A percentile compares a stretch with the other conserved stretches of the same genome.
These are phyloP conservation scores for Phytophthora citrophthora DNA, from an alignment of 352 stramenopile species.

Conservation along the genomic window DNA sequence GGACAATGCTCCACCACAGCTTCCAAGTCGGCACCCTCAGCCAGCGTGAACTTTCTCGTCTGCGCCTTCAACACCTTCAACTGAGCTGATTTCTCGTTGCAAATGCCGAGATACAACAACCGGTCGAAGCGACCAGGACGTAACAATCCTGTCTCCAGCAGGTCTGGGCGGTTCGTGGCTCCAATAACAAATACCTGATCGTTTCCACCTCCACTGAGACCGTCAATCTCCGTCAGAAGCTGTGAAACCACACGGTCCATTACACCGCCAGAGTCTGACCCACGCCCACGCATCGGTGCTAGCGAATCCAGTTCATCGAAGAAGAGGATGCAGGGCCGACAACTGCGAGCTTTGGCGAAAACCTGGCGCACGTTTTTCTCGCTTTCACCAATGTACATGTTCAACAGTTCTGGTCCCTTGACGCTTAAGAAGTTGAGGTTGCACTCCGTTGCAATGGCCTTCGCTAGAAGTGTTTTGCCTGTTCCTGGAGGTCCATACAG, in stretches of 20 bases:
- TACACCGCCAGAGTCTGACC: conserved; percentile 89
- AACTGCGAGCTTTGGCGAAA: conserved; percentile 90
- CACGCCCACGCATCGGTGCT: conserved; percentile 88
- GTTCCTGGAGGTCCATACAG: conserved; percentile 88
- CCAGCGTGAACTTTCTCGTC: conserved; percentile 81
- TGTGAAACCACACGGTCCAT: conserved; percentile 98
- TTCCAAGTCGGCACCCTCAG: conserved; percentile 61
- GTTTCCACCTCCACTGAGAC: conserved; percentile 68
- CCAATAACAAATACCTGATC: conserved; percentile 96
- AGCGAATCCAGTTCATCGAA: conserved; percentile 95
- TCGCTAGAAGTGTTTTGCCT: conserved; percentile 95
- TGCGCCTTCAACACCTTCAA: conserved; percentile 86
- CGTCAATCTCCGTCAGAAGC: conserved; percentile 95
- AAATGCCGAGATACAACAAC: conserved; percentile 86
- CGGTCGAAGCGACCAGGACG: conserved; percentile 92
- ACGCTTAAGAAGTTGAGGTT: conserved; percentile 97
- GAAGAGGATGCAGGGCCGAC: conserved; percentile 91
- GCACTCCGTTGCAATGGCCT: conserved; percentile 96
- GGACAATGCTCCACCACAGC: conserved; percentile 68
- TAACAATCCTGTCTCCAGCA: conserved; percentile 95
- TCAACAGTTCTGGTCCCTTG: conserved; percentile 96
- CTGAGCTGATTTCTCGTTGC: conserved; percentile 71
- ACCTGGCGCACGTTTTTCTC: conserved; percentile 96
- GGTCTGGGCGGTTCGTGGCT: conserved; percentile 96
- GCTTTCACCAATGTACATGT: conserved; percentile 98